phyloP scores from a whole-genome alignment of 495 filamentous ascomycete genomes.

The Podospora pseudoanserina region DNA sequence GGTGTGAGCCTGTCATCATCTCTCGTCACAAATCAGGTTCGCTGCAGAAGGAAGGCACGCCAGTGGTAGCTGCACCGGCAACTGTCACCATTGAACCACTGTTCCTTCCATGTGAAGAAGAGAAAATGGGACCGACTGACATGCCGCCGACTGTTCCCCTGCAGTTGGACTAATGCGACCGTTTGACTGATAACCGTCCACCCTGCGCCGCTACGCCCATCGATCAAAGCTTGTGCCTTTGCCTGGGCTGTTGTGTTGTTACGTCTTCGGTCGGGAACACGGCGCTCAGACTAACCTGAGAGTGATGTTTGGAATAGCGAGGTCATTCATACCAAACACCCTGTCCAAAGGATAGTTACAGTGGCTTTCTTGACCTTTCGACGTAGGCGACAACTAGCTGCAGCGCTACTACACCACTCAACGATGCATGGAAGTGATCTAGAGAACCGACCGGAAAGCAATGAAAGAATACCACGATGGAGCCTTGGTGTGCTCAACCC shows the following conservation, averaged over 20 bases:
- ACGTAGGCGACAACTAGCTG: neutral
- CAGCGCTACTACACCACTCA: neutral
- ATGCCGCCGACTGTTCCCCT: neutral
- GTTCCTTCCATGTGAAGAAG: neutral
- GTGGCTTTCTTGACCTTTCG: neutral
- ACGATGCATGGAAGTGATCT: neutral
- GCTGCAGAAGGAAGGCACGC: neutral
- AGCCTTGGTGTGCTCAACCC: slow-evolving; percentile 86
- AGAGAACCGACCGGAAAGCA: slow-evolving; percentile 6
- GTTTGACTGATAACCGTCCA: neutral
- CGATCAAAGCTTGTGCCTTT: neutral
- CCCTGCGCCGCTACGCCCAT: neutral
- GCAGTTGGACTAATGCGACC: neutral
- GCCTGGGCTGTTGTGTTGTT: neutral
- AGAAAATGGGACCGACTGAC: neutral
- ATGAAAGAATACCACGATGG: slow-evolving; percentile 46
- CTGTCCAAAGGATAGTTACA: neutral
- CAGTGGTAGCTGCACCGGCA: neutral
- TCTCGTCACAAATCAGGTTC: neutral
- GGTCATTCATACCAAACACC: neutral
- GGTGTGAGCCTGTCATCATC: neutral
- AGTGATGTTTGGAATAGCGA: neutral
- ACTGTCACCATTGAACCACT: neutral
- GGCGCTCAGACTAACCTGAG: neutral
- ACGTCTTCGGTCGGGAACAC: neutral